Conservation (phyloP, 2,329 filamentous ascomycete genomes). For the Colletotrichum euphorbiae region DNA sequence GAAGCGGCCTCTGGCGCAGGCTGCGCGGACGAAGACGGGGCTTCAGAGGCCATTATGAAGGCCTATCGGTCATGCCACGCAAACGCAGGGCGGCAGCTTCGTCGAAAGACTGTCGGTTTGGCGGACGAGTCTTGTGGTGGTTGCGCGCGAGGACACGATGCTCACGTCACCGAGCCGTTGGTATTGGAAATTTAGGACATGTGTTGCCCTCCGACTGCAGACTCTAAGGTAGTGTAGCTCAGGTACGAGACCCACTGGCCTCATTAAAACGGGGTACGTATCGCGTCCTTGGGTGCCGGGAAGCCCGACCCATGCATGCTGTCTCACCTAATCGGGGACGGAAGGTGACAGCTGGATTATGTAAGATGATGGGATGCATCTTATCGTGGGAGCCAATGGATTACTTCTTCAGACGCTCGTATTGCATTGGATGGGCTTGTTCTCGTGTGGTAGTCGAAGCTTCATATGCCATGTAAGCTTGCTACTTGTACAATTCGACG, state of each 20-base stretch:
- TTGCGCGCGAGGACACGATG: constrained; percentile 23
- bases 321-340: constrained; percentile 30
- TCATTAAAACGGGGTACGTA: constrained; percentile 31
- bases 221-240: constrained; percentile 18
- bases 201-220: constrained; percentile 37
- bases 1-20: constrained; percentile 43
- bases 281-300: constrained; percentile 24
- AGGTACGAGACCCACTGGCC: constrained; percentile 37
- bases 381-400: neutral
- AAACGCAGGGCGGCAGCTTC: constrained; percentile 34
- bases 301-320: constrained; percentile 32
- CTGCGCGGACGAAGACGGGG: constrained; percentile 44
- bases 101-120: constrained; percentile 4
- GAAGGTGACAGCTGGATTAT: constrained; percentile 23
- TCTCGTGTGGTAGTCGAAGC: no score
- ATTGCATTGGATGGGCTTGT: neutral
- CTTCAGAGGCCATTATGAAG: constrained; percentile 54
- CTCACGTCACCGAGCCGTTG: constrained; percentile 34
- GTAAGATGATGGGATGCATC: constrained; percentile 17
- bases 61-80: constrained; percentile 38
- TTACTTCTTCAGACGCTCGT: neutral
- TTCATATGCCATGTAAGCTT: no score
- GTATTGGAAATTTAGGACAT: constrained; percentile 34
- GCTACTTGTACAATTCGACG: no score
- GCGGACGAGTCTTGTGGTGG: constrained; percentile 4